phyloP scores from a whole-genome alignment of 2,329 filamentous ascomycete species.

The Beauveria brongniartii region DNA sequence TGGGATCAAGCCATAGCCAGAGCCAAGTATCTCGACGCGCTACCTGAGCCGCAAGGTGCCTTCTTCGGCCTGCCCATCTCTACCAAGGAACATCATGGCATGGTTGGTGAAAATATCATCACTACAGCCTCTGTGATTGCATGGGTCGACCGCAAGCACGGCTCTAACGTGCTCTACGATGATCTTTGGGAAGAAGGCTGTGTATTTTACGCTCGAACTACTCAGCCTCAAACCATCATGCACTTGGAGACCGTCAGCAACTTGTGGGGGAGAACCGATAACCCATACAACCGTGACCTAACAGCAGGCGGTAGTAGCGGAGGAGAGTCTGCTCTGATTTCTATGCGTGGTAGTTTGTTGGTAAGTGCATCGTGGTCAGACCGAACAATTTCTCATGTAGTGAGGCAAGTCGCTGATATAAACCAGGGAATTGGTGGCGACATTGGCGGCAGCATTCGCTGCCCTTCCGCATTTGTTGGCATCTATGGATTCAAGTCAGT shows the following conservation, averaged over 20 bases:
- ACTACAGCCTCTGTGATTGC: conserved; percentile 22
- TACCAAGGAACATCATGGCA: conserved; percentile 28
- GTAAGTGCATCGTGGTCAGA: conserved; percentile 14
- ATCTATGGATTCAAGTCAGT: conserved; percentile 27
- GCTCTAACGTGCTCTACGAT: conserved; percentile 25
- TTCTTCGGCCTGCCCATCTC: conserved; percentile 29
- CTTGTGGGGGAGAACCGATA: conserved; percentile 53
- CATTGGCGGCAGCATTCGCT: conserved; percentile 33
- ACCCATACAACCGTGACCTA: conserved; percentile 52
- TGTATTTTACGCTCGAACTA: conserved; percentile 59
- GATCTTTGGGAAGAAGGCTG: conserved; percentile 30
- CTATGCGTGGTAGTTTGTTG: conserved; percentile 32
- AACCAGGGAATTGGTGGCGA: conserved; percentile 31
- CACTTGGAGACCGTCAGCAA: conserved; percentile 55
- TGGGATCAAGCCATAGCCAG: conserved; percentile 28
- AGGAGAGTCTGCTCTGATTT: conserved; percentile 39
- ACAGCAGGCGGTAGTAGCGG: conserved; percentile 58
- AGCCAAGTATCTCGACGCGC: conserved; percentile 24
- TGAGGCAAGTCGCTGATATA: not conserved
- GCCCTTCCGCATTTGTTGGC: conserved; percentile 28
- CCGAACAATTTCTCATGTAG: not conserved
- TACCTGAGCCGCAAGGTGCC: conserved; percentile 24
- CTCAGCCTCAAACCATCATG: conserved; percentile 52
- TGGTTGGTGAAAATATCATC: conserved; percentile 23
- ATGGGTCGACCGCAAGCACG: conserved; percentile 25